Evolutionary conservation across 441 rosid genomes (phyloP).

Genomic region (Erysimum pusillum): DNA sequence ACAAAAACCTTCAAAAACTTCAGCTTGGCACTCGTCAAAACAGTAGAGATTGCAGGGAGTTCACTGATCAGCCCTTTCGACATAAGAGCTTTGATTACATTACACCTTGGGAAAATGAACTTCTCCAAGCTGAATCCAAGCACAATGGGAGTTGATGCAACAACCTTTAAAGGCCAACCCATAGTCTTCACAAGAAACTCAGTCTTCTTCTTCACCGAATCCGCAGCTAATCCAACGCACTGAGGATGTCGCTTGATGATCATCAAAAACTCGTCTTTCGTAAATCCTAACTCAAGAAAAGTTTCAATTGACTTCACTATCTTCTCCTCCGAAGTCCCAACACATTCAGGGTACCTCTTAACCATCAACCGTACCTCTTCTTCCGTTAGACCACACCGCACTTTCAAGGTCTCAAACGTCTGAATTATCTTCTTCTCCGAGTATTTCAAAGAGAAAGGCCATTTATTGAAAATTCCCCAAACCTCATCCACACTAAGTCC

Average conservation of each 20-base stretch:
- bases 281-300: conserved; percentile 28
- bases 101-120: conserved; percentile 52
- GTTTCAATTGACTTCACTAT: conserved; percentile 24
- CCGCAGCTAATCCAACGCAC: conserved; percentile 42
- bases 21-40: conserved; percentile 28
- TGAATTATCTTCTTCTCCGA: conserved; percentile 47
- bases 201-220: conserved; percentile 37
- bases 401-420: conserved; percentile 33
- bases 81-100: conserved; percentile 44
- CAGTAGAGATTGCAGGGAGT: conserved; percentile 32
- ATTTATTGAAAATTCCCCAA: conserved; percentile 45
- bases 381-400: conserved; percentile 44
- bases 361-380: conserved; percentile 37
- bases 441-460: conserved; percentile 47
- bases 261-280: conserved; percentile 26
- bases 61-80: conserved; percentile 41
- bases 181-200: conserved; percentile 49
- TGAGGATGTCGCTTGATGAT: conserved; percentile 37
- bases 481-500: conserved; percentile 47
- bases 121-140: conserved; percentile 49
- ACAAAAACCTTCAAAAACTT: conserved; percentile 47
- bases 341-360: conserved; percentile 48
- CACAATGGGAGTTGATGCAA: conserved; percentile 38
- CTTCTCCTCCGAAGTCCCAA: conserved; percentile 49
- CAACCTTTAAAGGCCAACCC: conserved; percentile 45